Conservation (phyloP, 768 basidiomycete species). For the Pulveroboletus sp. region DNA sequence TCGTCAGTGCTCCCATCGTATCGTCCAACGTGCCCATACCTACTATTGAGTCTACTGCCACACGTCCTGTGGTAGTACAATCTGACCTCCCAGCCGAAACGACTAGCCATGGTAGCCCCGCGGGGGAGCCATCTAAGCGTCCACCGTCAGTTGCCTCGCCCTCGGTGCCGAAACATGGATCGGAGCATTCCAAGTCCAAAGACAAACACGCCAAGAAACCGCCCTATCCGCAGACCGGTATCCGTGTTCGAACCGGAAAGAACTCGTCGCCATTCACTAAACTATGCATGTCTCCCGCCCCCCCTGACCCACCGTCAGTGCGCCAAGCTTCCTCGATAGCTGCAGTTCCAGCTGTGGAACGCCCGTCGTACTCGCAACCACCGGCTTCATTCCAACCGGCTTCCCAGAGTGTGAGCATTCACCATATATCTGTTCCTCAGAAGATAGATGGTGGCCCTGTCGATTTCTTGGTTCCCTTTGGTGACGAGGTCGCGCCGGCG, state of each 20-base stretch:
- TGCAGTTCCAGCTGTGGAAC: constrained; percentile 10
- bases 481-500: constrained; percentile 12
- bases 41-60: neutral
- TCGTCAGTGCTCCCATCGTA: constrained; percentile 34
- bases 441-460: constrained; percentile 13
- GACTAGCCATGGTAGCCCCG: neutral
- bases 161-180: constrained; percentile 7
- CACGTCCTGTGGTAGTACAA: neutral
- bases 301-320: constrained; percentile 8
- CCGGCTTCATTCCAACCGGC: constrained; percentile 9
- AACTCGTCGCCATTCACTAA: constrained; percentile 22
- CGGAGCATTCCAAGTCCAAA: constrained; percentile 29
- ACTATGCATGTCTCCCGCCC: constrained; percentile 1
- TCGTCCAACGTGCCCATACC: constrained; percentile 5
- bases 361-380: constrained; percentile 10
- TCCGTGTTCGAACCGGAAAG: constrained; percentile 43
- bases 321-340: constrained; percentile 11
- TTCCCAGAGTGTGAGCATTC: constrained; percentile 2
- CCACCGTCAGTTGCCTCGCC: constrained; percentile 4
- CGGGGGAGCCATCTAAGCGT: constrained; percentile 15
- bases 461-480: constrained; percentile 26
- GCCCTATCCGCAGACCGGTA: constrained; percentile 40
- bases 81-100: neutral
- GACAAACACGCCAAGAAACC: constrained; percentile 41
- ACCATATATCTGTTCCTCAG: constrained; percentile 5